Evolutionary conservation across 2,329 filamentous ascomycete genomes (phyloP).

Genomic region (Aspergillus nomiae): DNA sequence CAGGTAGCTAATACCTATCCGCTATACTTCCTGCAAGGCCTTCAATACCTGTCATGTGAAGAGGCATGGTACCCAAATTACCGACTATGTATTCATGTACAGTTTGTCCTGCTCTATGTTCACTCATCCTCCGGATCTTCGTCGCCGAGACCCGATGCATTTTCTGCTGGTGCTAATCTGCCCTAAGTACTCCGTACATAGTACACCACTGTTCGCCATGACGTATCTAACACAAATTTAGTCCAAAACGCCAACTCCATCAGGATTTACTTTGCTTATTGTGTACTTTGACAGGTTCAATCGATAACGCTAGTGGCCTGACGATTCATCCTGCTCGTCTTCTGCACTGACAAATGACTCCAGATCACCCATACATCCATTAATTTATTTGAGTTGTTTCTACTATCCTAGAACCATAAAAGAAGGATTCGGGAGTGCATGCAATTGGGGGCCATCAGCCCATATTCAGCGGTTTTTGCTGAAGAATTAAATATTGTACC

Average conservation of each 20-base stretch:
- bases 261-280: not conserved
- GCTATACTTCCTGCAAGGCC: not conserved
- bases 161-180: conserved; percentile 9
- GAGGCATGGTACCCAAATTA: not conserved
- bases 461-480: not conserved
- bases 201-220: conserved; percentile 4
- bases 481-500: not conserved
- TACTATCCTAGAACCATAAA: not conserved
- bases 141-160: conserved; percentile 12
- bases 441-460: not conserved
- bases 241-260: conserved; percentile 1
- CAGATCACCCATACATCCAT: not conserved
- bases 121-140: conserved; percentile 10
- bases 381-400: not conserved
- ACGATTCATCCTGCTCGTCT: conserved; percentile 4
- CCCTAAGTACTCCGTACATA: not conserved
- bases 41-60: not conserved
- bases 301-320: conserved; percentile 2
- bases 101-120: conserved; percentile 1
- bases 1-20: not conserved
- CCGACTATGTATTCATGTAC: not conserved
- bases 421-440: not conserved
- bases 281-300: conserved; percentile 6
- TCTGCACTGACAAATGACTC: not conserved
- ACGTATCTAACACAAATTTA: conserved; percentile 5